Evolutionary conservation across 1,139 yeast genomes (phyloP), one percentile per base, ranked within the genome.

Genomic region (Yamadazyma atmosphaerica): DNA sequence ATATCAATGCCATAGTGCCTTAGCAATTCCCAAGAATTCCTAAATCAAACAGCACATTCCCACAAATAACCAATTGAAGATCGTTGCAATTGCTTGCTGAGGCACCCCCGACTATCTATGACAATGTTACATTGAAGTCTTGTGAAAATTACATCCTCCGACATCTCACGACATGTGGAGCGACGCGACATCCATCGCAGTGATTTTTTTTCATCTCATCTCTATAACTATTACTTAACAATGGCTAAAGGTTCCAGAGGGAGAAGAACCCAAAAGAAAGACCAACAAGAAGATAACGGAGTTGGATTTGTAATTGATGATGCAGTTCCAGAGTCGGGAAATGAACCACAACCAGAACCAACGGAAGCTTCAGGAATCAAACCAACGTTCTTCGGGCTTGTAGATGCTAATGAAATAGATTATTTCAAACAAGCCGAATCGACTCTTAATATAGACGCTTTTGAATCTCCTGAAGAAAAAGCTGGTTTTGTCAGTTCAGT

Each of bases 371-470:
- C 38, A 21, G 45, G 37, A 13, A 30, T 42, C 24, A 44, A 53
- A 42, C 42, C 57, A n/a, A 57, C 73, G 2, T 92, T 90, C 56
- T 90, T 83, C 61, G 98, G 98, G 16, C 72, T 90, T 28, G 85
- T 92, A 11, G 96, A 88, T 58, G 65, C 89, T 8, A 76, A 79
- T 34, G 97, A 92, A 60, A 63, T 87, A 34, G 96, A 88, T 49
- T 92, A 92, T 60, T 92, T 90, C 68, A 87, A 87, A 54, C 89
- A 83, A 55, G 96, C 97, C 0, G 98, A 90, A 61, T 79, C 90
- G 7, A 86, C 95, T 0, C 68, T 92, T 37, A 82, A 89, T 36
- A 77, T 88, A 33, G 81, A 89, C 60, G 84, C 95, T 0, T 88
- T 92, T 56, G 88, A 80, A 27, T 68, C 74, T 13, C 70, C 76